These are phyloP conservation scores for Aureobasidium namibiae DNA, from an alignment of 2,329 filamentous ascomycete species.

Conservation along the genomic window DNA sequence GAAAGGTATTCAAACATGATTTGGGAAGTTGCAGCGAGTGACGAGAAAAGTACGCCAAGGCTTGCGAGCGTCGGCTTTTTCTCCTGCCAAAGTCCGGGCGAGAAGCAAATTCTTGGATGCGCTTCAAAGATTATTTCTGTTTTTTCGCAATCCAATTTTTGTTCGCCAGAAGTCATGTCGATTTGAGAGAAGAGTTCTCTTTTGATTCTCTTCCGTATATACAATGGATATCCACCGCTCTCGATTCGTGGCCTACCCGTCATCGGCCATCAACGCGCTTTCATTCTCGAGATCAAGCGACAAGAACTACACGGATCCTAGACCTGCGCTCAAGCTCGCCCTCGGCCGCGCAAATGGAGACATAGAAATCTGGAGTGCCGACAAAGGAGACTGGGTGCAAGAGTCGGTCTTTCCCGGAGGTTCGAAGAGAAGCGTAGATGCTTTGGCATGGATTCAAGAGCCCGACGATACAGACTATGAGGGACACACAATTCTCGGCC, in stretches of 20 bases:
- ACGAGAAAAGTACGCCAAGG: not conserved
- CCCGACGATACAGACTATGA: slow-evolving; percentile 60
- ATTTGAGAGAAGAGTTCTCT: not conserved
- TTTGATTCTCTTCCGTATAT: not conserved
- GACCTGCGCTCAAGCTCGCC: slow-evolving; percentile 63
- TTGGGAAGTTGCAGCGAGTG: not conserved
- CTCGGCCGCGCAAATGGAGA: slow-evolving; percentile 90
- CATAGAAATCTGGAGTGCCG: slow-evolving; percentile 95
- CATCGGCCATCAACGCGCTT: slow-evolving; percentile 86
- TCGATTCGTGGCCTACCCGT: slow-evolving; percentile 87
- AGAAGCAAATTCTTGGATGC: slow-evolving; percentile 7
- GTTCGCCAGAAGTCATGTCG: not conserved
- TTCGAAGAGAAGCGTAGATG: slow-evolving; percentile 79
- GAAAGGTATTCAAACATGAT: not conserved
- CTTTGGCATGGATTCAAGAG: slow-evolving; percentile 84
- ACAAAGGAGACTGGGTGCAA: slow-evolving; percentile 76
- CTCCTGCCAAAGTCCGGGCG: slow-evolving; percentile 1
- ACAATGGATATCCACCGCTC: slow-evolving; percentile 93
- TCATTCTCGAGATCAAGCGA: slow-evolving; percentile 75
- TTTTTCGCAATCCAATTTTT: not conserved
- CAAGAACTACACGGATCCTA: slow-evolving; percentile 32
- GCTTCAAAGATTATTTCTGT: not conserved
- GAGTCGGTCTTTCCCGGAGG: slow-evolving; percentile 79
- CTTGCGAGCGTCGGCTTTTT: not conserved
- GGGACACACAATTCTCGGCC: slow-evolving; percentile 57